phyloP scores from a whole-genome alignment of 345 rosid species.

The Salix suchowensis region DNA sequence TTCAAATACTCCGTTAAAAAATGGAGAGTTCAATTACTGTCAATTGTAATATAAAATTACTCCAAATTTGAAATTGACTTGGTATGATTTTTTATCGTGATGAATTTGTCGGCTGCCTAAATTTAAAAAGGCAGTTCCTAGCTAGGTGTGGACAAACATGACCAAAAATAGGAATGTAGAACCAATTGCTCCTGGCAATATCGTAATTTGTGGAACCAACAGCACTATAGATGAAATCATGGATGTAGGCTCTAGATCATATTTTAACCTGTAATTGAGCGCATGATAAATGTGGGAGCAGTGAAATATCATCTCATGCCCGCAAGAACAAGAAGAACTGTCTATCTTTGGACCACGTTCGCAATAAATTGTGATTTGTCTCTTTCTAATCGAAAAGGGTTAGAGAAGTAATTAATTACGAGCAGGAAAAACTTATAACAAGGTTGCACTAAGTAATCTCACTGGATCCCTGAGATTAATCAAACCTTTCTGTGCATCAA shows the following conservation, averaged over 20 bases:
- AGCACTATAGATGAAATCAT: not conserved
- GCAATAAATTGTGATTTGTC: not conserved
- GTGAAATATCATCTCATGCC: constrained; percentile 2
- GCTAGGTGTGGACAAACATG: not conserved
- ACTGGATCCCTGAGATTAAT: no score
- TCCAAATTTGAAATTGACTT: no score
- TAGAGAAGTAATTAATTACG: not conserved
- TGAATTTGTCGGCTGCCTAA: not conserved
- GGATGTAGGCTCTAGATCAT: not conserved
- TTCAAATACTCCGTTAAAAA: no score
- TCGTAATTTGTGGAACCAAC: not conserved
- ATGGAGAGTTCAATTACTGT: no score
- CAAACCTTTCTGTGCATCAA: not conserved
- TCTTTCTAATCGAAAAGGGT: not conserved
- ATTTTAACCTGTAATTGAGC: not conserved
- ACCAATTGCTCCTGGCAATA: not conserved
- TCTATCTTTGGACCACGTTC: not conserved
- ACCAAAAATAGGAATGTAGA: not conserved
- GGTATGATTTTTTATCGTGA: no score
- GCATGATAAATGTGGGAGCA: constrained; percentile 10
- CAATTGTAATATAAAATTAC: no score
- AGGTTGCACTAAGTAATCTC: not conserved
- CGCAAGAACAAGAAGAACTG: not conserved
- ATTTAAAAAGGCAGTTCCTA: not conserved
- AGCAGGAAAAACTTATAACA: not conserved